Evolutionary conservation across 331 rosid genomes (phyloP).

Genomic region (Acacia pycnantha): DNA sequence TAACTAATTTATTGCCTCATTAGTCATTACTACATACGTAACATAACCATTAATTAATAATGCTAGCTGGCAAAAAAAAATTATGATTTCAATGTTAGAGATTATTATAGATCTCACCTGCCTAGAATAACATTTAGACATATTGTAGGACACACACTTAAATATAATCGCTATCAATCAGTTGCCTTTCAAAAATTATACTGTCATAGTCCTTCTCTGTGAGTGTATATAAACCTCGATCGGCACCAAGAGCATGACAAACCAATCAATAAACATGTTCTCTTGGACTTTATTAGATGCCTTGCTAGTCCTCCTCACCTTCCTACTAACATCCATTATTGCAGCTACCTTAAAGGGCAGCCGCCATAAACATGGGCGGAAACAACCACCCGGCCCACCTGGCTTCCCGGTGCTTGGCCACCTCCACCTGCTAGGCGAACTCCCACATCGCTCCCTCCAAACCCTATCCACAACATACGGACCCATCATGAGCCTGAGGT

Average conservation of each 20-base stretch:
- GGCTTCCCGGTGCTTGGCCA: not conserved
- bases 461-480: not conserved
- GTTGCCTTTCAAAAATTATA: too few relatives aligned
- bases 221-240: not conserved
- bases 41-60: not conserved
- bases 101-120: not conserved
- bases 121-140: too few relatives aligned
- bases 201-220: not conserved
- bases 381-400: not conserved
- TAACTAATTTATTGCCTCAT: not conserved
- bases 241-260: not conserved
- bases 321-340: not conserved
- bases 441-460: slow-evolving; percentile 9
- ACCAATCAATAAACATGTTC: not conserved
- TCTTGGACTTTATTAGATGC: not conserved
- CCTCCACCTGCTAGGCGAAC: not conserved
- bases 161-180: not conserved
- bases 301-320: not conserved
- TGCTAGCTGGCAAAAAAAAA: too few relatives aligned
- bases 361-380: not conserved
- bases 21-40: not conserved
- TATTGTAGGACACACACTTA: not conserved
- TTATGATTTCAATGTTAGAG: not conserved
- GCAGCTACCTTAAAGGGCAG: not conserved
- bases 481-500: slow-evolving; percentile 1